Base-by-base conservation (phyloP, 768 basidiomycete species). In the Multifurca ochricompacta region DNA sequence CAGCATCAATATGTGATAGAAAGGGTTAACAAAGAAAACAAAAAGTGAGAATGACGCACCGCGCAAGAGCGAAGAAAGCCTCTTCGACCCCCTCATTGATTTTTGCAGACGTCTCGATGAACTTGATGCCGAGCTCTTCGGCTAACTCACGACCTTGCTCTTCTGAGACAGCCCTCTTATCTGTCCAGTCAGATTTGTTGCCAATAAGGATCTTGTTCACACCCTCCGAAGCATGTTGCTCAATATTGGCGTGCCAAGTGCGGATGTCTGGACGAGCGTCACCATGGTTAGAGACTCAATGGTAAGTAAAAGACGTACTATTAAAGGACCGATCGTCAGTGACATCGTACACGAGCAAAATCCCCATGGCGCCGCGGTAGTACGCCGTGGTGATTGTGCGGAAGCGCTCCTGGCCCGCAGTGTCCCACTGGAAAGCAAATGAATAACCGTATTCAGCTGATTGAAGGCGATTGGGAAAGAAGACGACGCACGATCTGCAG, bases 201-300 rank as follows among this genome's bases (percentile, higher is more conserved):
- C 96, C 96, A 61, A 98, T 90, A 48, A 98, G 82, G 58, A 99
- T 91, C 82, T 98, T 98, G 82, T 98, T 98, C 60, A 98, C 96
- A 34, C 92, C 93, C 62, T 98, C 92, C 1, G 95, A 96, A 34
- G 96, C 96, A 68, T 98, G 94, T 68, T 97, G 95, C 71, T 98
- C 96, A 61, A 98, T 93, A 69, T 97, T 97, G 32, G 86, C 73
- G 70, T 97, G 91, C 96, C 96, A 98, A 61, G 91, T 95, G 62
- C 93, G 90, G 70, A 98, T 94, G 74, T 98, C 95, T 97, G 65
- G 1, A 7, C 16, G 25, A 40, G 39, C 8, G 39, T 27, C 16
- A 41, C 14, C 18, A 39, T 27, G 11, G 32, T 9, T 8, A 8
- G 27, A 21, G 10, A 2, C 18, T 13, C n/a, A 19, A 25, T 23